Evolutionary conservation across 345 rosid genomes (phyloP).

Genomic region (Erysimum cheiranthoides): DNA sequence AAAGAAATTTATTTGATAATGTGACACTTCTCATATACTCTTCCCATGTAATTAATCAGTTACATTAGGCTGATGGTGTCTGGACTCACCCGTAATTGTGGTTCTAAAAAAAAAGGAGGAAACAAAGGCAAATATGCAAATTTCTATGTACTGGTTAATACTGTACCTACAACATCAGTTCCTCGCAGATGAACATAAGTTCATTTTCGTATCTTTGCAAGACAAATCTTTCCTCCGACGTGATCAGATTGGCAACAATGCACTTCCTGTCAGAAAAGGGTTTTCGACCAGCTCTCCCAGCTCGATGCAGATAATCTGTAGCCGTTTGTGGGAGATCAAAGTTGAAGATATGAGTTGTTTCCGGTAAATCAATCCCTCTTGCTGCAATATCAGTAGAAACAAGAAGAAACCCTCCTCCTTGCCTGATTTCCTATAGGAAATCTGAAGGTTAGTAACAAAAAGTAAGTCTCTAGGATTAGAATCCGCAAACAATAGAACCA

Average conservation of each 20-base stretch:
- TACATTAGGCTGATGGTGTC: not conserved
- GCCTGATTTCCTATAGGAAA: conserved; percentile 66
- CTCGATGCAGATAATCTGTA: conserved; percentile 84
- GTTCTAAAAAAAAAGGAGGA: conserved; percentile 11
- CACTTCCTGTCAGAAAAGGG: conserved; percentile 86
- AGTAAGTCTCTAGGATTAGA: not conserved
- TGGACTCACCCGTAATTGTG: conserved; percentile 9
- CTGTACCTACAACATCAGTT: conserved; percentile 46
- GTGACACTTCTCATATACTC: conserved; percentile 6
- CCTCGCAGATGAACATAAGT: conserved; percentile 75
- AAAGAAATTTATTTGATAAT: conserved; percentile 23
- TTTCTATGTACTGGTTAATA: conserved; percentile 23
- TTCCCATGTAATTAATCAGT: conserved; percentile 13
- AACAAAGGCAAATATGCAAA: conserved; percentile 24
- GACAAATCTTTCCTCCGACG: conserved; percentile 80
- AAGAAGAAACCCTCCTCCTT: conserved; percentile 82
- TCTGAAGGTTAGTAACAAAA: conserved; percentile 22
- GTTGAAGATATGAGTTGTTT: conserved; percentile 91
- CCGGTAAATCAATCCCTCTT: conserved; percentile 88
- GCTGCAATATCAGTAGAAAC: conserved; percentile 95
- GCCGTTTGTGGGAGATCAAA: conserved; percentile 85
- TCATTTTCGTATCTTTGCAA: conserved; percentile 89
- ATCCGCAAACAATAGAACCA: conserved; percentile 22
- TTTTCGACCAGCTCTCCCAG: conserved; percentile 93
- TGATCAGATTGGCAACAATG: conserved; percentile 68